Evolutionary conservation across 2,329 filamentous ascomycete species (phyloP), one percentile per base, ranked within the genome.

Genomic region (Hyphodiscus sp.): DNA sequence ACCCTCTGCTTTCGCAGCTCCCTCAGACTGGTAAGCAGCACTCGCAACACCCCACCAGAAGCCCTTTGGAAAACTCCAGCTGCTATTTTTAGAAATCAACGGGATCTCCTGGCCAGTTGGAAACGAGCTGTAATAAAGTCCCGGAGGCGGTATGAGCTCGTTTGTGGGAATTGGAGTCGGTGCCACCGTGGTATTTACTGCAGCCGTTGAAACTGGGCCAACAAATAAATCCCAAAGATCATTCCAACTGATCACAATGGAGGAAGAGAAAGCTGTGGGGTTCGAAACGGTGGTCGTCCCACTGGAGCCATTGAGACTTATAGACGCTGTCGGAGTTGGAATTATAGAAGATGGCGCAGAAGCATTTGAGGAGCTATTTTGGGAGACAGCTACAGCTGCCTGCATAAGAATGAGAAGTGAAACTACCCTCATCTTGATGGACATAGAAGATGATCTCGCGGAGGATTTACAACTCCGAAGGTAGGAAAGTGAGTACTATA

Each of bases 21-120:
- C 67, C 60, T 80, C 68, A 23, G 79, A 64, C 65, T 77, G 66
- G 57, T 67, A 62, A 9, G 78, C 76, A 5, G 72, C 73, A 13
- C 75, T 71, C 0, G 77, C 70, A 2, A 79, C 75, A n/a, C 78
- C 73, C 61, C 73, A 75, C 51, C 33, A 38, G 16, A 38, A 38
- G 4, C 33, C 33, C 16, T 38, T 38, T 6, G 61, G 61, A 51
- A 63, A 65, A 33, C 59, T 64, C 62, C 62, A 65, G 29, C 58
- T 63, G 29, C 58, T 51, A 48, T 65, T 65, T 29, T 60, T 61
- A 11, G 42, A 13, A 7, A 42, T 13, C 8, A 55, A 2, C 8
- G 62, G 55, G 8, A 53, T 49, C 49, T 65, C 58, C 10, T 54
- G 52, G 1, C 61, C 61, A 4, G 48, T 47, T 11, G 60, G 60